A percentile compares a stretch with the other conserved stretches of the same genome.
These are phyloP conservation scores for Aspergillus sp. DNA, from an alignment of 2,329 filamentous ascomycete genomes.

Conservation along the genomic window DNA sequence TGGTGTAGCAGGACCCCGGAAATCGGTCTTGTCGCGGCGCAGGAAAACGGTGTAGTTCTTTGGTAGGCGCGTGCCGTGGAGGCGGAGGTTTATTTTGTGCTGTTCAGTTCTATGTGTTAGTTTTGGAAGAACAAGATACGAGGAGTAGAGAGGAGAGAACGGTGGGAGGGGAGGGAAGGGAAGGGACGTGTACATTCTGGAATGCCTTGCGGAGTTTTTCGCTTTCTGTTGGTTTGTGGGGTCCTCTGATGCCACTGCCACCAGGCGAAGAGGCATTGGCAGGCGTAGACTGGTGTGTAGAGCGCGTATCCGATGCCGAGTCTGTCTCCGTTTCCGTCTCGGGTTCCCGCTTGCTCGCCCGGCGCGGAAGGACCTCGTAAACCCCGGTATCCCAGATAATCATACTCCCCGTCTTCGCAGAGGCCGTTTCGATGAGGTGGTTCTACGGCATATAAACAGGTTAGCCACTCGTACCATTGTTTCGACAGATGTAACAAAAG, in stretches of 20 bases:
- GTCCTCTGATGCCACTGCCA: too few species aligned
- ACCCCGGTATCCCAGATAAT: slow-evolving; percentile 68
- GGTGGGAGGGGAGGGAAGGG: not conserved
- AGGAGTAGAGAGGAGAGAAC: not conserved
- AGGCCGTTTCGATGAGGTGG: slow-evolving; percentile 64
- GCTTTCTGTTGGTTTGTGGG: slow-evolving; percentile 33
- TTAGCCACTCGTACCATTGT: not conserved
- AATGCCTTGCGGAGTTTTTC: slow-evolving; percentile 59
- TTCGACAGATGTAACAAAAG: not conserved
- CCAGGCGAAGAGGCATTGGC: too few species aligned
- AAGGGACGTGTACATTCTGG: slow-evolving; percentile 36
- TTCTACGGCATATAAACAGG: slow-evolving; percentile 47
- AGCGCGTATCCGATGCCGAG: not conserved
- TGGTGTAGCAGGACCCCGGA: slow-evolving; percentile 17
- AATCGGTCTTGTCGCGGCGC: slow-evolving; percentile 48
- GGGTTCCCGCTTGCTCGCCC: slow-evolving; percentile 24
- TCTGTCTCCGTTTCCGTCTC: slow-evolving; percentile 36
- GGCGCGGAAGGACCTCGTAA: slow-evolving; percentile 58
- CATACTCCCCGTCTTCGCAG: slow-evolving; percentile 59
- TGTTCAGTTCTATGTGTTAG: slow-evolving; percentile 14
- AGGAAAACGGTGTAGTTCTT: slow-evolving; percentile 58
- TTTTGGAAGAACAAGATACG: not conserved
- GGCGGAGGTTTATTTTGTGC: slow-evolving; percentile 61
- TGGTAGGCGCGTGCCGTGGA: slow-evolving; percentile 61
- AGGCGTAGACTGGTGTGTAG: not conserved